Evolutionary conservation across 2,329 filamentous ascomycete genomes (phyloP).

Genomic region (Fusarium equiseti): DNA sequence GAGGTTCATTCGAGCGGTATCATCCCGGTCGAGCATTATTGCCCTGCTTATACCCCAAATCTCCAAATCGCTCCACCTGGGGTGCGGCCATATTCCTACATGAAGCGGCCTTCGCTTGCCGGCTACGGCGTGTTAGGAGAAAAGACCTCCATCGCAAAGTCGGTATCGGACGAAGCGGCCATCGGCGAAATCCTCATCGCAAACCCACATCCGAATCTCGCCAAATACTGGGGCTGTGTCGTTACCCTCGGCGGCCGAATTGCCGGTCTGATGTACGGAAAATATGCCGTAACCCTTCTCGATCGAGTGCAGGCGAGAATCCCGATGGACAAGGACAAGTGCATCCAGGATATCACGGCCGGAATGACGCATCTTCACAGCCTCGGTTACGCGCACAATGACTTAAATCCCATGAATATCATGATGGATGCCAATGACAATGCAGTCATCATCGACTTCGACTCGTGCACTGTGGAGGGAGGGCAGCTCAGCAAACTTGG

Average conservation of each 20-base stretch:
- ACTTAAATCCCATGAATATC: background rate
- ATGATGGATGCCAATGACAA: background rate
- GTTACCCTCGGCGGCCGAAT: background rate
- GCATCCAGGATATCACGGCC: background rate
- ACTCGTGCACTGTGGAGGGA: background rate
- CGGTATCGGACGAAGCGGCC: background rate
- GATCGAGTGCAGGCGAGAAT: fast-evolving
- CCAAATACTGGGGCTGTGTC: background rate
- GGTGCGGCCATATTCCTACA: too few species aligned
- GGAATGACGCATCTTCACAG: background rate
- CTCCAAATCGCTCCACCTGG: too few species aligned
- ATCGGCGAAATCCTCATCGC: background rate
- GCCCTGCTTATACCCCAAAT: too few species aligned
- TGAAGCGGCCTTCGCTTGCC: background rate
- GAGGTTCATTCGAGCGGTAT: too few species aligned
- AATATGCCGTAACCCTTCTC: background rate
- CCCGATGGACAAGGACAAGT: fast-evolving
- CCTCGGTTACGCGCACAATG: background rate
- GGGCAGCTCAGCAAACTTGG: background rate
- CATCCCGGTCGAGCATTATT: background rate
- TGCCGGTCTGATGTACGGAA: background rate
- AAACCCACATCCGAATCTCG: background rate
- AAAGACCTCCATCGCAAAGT: background rate
- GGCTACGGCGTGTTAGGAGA: background rate
- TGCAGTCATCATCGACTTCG: background rate